Evolutionary conservation across 2,329 filamentous ascomycete genomes (phyloP).

Genomic region (Westerdykella sp.): DNA sequence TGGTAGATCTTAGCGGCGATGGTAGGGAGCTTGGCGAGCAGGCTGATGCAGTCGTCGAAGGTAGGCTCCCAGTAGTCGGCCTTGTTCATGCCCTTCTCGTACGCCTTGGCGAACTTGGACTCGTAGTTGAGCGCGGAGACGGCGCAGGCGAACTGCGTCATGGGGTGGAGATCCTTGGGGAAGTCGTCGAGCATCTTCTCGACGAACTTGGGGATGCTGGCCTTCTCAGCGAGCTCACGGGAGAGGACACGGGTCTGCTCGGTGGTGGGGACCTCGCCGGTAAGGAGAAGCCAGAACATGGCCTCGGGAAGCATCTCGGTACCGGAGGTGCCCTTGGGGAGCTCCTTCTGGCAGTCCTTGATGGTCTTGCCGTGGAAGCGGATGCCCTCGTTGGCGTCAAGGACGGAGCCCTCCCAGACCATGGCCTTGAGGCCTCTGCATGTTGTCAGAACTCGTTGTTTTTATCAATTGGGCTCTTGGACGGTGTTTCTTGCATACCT

Average conservation of each 20-base stretch:
- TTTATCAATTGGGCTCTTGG: not conserved
- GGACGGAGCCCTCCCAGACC: constrained; percentile 97
- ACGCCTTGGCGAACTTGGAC: constrained; percentile 87
- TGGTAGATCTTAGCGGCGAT: constrained; percentile 98
- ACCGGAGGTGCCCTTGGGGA: constrained; percentile 85
- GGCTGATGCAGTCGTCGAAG: constrained; percentile 88
- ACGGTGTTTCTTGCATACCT: constrained; percentile 43
- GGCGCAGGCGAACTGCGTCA: constrained; percentile 95
- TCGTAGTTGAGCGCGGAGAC: constrained; percentile 95
- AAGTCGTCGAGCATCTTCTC: constrained; percentile 84
- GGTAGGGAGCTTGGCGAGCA: constrained; percentile 92
- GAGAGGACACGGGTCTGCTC: constrained; percentile 77
- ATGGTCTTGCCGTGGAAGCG: constrained; percentile 97
- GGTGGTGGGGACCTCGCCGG: constrained; percentile 80
- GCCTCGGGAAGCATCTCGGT: constrained; percentile 97
- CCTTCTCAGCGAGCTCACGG: constrained; percentile 79
- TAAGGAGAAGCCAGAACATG: constrained; percentile 99
- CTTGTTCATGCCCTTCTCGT: constrained; percentile 86
- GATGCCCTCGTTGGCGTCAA: constrained; percentile 95
- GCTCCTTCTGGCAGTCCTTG: constrained; percentile 90
- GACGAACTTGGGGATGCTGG: constrained; percentile 74
- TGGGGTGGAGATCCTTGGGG: constrained; percentile 85
- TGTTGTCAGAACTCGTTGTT: constrained; percentile 7
- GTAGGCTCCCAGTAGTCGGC: constrained; percentile 98
- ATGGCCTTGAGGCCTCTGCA: constrained; percentile 81